Percentiles rank a stretch among this genome's conserved stretches.
Evolutionary conservation across 2,329 filamentous ascomycete genomes (phyloP).

Genomic region (Aureobasidium zeae): DNA sequence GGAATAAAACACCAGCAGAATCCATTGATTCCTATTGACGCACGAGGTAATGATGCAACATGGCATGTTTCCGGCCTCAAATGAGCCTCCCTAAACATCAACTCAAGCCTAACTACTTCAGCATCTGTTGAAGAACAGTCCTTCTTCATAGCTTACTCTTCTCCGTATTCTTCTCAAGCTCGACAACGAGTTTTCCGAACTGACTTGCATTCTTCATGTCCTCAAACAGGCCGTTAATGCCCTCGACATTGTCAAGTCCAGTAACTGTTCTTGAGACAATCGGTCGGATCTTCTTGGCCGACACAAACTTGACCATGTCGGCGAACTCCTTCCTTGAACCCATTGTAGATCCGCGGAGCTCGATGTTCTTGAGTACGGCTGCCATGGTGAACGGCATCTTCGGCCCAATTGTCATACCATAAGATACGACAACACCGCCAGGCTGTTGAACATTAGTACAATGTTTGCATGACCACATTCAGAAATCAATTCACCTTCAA

Average conservation of each 20-base stretch:
- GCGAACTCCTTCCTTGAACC: conserved; percentile 79
- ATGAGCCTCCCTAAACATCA: too few species aligned
- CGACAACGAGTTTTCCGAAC: conserved; percentile 86
- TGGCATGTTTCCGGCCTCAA: too few species aligned
- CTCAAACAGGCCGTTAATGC: conserved; percentile 72
- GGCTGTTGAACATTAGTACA: conserved; percentile 30
- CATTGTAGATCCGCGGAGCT: conserved; percentile 82
- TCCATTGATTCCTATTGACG: too few species aligned
- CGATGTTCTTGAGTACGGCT: conserved; percentile 78
- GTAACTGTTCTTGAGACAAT: conserved; percentile 62
- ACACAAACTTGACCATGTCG: conserved; percentile 83
- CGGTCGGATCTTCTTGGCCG: conserved; percentile 61
- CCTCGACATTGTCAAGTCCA: conserved; percentile 62
- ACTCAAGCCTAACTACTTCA: too few species aligned
- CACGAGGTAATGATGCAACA: too few species aligned
- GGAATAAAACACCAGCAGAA: too few species aligned
- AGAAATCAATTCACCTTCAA: conserved; percentile 47
- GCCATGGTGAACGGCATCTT: conserved; percentile 81
- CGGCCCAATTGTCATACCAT: conserved; percentile 83
- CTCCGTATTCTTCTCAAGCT: conserved; percentile 27
- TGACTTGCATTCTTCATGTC: conserved; percentile 80
- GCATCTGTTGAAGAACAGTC: neutral
- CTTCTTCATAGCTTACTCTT: conserved; percentile 24
- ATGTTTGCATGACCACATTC: neutral
- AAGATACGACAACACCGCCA: conserved; percentile 75